Evolutionary conservation across 805 yeast genomes (phyloP), one percentile per base, ranked within the genome.

Genomic region (Naumovozyma dairenensis): DNA sequence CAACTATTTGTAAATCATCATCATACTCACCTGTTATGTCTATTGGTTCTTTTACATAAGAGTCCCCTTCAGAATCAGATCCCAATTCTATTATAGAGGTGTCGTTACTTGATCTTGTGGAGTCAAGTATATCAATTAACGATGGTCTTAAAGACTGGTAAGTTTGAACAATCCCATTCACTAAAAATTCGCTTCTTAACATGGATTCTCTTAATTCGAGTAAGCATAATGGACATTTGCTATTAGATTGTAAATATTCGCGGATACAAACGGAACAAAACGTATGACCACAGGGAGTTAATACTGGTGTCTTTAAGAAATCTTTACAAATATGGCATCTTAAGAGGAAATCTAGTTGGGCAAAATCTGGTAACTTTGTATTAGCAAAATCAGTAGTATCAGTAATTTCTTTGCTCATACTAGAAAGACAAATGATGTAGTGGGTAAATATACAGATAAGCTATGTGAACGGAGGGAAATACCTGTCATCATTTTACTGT

Each of bases 321-420:
- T 85, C 96, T 48, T 86, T 83, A 57, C 97, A 87, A 7, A 87
- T 80, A 46, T 80, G 86, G 52, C 97, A 87, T 49, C 94, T 53
- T 32, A 85, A 62, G 17, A 78, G 62, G 2, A 84, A 66, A 42
- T 87, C 96, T 2, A 87, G 58, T 32, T 69, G 76, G 2, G 66
- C 46, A 3, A 84, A 53, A 13, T 54, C 58, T 3, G 93, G 86
- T 5, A 78, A 48, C 13, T 48, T 45, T 1, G 86, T 71, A 2
- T 39, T 32, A 4, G 53, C 36, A 78, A 89, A 85, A 51, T 85
- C 95, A 8, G 77, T 62, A 0, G 93, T 78, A 53, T 84, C 94
- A 1, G 79, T 63, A 14, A 46, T 38, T 14, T 28, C 19, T 17
- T 29, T 42, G 28, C 43, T 34, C 51, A 48, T 46, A 6, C 18